These are phyloP conservation scores for Citrullus amarus DNA, from an alignment of 306 rosid genomes.

Conservation along the genomic window DNA sequence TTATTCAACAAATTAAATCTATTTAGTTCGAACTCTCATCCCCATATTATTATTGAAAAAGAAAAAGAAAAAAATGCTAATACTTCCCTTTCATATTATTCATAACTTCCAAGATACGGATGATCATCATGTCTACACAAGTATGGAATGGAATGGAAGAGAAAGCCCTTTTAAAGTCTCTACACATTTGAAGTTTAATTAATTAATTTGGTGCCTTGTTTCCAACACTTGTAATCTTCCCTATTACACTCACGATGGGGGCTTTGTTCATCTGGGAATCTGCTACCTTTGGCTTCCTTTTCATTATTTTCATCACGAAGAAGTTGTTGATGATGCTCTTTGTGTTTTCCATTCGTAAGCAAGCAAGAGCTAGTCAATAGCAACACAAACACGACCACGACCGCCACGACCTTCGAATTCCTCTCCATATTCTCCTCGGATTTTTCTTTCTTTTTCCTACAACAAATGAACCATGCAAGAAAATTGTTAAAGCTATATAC, in stretches of 20 bases:
- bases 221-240: background rate
- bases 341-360: background rate
- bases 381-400: background rate
- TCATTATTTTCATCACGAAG: background rate
- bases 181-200: background rate
- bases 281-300: background rate
- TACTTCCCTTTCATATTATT: background rate
- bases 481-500: background rate
- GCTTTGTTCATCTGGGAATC: background rate
- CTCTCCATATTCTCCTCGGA: background rate
- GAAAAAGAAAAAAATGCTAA: too few species aligned
- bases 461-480: background rate
- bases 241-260: background rate
- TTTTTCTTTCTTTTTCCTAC: background rate
- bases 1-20: too few species aligned
- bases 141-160: background rate
- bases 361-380: background rate
- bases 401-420: background rate
- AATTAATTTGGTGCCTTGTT: background rate
- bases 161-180: background rate
- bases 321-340: background rate
- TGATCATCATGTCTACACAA: background rate
- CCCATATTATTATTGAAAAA: too few species aligned
- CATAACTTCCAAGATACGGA: background rate
- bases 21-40: too few species aligned